Base-by-base conservation (phyloP, 2,329 filamentous ascomycete genomes). In the Cyphellophora attinorum region DNA sequence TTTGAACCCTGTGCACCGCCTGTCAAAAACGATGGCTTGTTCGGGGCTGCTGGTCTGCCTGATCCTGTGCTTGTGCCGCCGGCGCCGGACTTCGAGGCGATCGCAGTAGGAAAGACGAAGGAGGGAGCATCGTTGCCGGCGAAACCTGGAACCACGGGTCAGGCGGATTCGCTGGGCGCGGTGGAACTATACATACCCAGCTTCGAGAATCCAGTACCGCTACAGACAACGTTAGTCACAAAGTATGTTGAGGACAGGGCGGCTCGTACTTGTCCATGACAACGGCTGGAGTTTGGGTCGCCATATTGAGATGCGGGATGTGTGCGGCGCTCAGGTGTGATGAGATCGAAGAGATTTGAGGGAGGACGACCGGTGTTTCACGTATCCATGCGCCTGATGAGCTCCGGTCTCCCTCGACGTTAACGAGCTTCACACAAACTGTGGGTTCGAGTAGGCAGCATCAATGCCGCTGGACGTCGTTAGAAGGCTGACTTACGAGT, bases 231-330 rank as follows among this genome's bases (percentile, higher is more conserved):
- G 56, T 70, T 55, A 67, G 64, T 33, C 33, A 19, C 50, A 19
- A 30, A 40, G 32, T 33, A 14, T 35, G 42, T 39, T 52, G 49
- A 33, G 28, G 27, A 27, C 38, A 41, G 43, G 48, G 27, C 42
- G 42, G 41, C 48, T 74, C 85, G 67, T 81, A 95, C 91, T 98
- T 98, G 91, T 98, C 91, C 89, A 98, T 98, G 85, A 98, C 91
- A 95, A 98, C 91, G 84, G 91, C 91, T 55, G 91, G 91, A 60
- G 91, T 96, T 78, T 96, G 89, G 69, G 83, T 82, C 59, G 91
- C 89, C 91, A 98, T 98, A 45, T 53, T 59, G 54, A 33, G 27
- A 23, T 33, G 15, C 19, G 8, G 29, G 14, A 6, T 14, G 29
- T 29, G 10, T 3, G 27, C 3, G 3, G 27, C 4, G 4, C n/a